These are phyloP conservation scores for Vitis hybrid DNA, from an alignment of 177 flowering plant species.

Conservation along the genomic window DNA sequence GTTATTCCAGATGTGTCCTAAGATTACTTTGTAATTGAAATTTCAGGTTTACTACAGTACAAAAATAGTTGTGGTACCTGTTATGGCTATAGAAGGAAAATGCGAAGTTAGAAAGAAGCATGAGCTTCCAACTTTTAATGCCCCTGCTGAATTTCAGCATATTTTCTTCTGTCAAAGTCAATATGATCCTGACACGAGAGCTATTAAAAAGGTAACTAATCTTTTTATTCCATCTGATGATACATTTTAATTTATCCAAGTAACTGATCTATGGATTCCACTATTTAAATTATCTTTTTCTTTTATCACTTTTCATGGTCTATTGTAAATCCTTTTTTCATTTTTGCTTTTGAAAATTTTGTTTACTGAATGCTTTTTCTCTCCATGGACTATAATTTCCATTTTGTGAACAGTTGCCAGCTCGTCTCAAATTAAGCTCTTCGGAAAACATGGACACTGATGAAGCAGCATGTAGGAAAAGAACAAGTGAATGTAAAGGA, in stretches of 20 bases:
- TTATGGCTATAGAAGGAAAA: constrained; percentile 66
- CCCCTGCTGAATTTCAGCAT: constrained; percentile 60
- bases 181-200: constrained; percentile 76
- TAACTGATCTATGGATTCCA: not conserved
- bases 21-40: no score
- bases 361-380: not conserved
- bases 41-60: constrained; percentile 83
- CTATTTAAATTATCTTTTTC: no score
- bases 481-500: constrained; percentile 59
- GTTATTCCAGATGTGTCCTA: no score
- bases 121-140: constrained; percentile 48
- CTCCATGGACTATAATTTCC: not conserved
- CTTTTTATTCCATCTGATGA: not conserved
- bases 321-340: no score
- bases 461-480: constrained; percentile 54
- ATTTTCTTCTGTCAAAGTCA: constrained; percentile 77
- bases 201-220: constrained; percentile 72
- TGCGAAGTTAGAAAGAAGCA: constrained; percentile 79
- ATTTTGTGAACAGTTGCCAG: constrained; percentile 60
- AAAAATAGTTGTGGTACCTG: constrained; percentile 36
- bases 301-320: no score
- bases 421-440: constrained; percentile 44
- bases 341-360: not conserved
- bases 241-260: not conserved
- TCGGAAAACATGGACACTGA: constrained; percentile 25